phyloP scores from a whole-genome alignment of 2,329 filamentous ascomycete species.

The Cladosporium oxysporum region DNA sequence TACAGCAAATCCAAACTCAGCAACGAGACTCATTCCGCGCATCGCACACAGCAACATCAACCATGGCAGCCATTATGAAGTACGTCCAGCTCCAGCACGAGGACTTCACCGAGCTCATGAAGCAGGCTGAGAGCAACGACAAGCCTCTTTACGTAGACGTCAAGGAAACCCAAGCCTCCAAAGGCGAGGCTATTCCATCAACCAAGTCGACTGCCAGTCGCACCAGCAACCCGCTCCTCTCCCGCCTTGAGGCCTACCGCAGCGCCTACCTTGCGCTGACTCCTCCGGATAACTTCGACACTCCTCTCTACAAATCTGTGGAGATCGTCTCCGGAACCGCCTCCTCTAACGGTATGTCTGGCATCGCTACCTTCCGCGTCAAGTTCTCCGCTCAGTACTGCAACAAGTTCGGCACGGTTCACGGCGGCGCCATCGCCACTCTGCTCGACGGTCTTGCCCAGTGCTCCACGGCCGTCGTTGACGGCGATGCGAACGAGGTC shows the following conservation, averaged over 20 bases:
- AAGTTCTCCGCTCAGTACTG: conserved; percentile 21
- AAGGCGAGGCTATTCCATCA: background rate
- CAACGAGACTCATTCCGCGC: background rate
- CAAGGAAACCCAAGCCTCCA: background rate
- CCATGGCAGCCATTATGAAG: conserved; percentile 7
- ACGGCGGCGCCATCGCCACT: conserved; percentile 27
- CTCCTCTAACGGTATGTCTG: conserved; percentile 3
- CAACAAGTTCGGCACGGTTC: conserved; percentile 23
- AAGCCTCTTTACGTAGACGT: background rate
- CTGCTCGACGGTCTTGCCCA: conserved; percentile 26
- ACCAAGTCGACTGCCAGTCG: background rate
- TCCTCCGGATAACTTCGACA: conserved; percentile 26
- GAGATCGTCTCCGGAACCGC: conserved; percentile 22
- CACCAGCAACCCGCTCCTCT: conserved; percentile 10
- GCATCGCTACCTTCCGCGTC: conserved; percentile 22
- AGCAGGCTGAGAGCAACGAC: background rate
- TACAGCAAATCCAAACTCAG: background rate
- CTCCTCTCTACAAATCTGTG: conserved; percentile 23
- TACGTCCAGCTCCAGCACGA: background rate
- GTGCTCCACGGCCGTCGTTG: conserved; percentile 22
- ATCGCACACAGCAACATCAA: background rate
- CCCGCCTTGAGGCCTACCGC: conserved; percentile 23
- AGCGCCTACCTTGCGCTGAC: conserved; percentile 21
- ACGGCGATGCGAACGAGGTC: conserved; percentile 5
- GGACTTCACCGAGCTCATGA: background rate